A percentile compares a stretch with the other conserved stretches of the same genome.
Conservation (phyloP, 805 yeast species). For the Candida wancherniae region DNA sequence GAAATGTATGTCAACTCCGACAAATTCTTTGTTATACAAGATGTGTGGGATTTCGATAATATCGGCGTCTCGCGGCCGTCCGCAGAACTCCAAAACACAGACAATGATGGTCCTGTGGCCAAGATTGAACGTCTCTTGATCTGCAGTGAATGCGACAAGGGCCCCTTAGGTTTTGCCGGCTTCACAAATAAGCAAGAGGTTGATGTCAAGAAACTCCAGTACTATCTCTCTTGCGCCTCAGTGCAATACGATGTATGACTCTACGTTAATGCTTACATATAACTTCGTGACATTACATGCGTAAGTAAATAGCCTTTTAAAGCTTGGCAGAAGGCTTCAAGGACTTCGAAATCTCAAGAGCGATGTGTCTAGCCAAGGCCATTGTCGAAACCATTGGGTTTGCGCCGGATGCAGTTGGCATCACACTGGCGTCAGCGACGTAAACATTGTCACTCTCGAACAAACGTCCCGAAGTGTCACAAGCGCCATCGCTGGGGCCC, state of each 20-base stretch:
- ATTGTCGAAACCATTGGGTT: constrained; percentile 50
- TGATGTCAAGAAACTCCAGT: constrained; percentile 36
- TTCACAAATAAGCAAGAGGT: constrained; percentile 21
- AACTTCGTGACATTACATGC: no score
- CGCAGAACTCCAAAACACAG: constrained; percentile 22
- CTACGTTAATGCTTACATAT: no score
- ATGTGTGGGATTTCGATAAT: constrained; percentile 78
- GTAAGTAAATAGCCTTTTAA: no score
- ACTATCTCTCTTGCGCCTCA: constrained; percentile 45
- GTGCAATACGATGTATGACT: constrained; percentile 30
- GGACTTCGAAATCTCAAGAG: constrained; percentile 34
- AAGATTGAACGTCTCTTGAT: constrained; percentile 50
- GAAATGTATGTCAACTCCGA: constrained; percentile 19
- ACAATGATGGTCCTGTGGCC: constrained; percentile 15
- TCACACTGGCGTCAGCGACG: constrained; percentile 46
- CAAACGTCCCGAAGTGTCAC: constrained; percentile 40
- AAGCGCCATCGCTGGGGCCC: constrained; percentile 41
- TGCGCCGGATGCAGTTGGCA: constrained; percentile 52
- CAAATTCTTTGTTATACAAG: constrained; percentile 42
- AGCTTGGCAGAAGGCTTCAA: constrained; percentile 24
- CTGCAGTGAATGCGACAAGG: constrained; percentile 75
- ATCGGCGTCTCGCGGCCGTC: constrained; percentile 62
- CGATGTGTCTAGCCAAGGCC: constrained; percentile 43
- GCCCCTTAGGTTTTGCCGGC: constrained; percentile 71
- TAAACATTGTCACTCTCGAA: constrained; percentile 46